Evolutionary conservation across 768 basidiomycete genomes (phyloP), one percentile per base, ranked within the genome.

Genomic region (Scleroderma citrinum): DNA sequence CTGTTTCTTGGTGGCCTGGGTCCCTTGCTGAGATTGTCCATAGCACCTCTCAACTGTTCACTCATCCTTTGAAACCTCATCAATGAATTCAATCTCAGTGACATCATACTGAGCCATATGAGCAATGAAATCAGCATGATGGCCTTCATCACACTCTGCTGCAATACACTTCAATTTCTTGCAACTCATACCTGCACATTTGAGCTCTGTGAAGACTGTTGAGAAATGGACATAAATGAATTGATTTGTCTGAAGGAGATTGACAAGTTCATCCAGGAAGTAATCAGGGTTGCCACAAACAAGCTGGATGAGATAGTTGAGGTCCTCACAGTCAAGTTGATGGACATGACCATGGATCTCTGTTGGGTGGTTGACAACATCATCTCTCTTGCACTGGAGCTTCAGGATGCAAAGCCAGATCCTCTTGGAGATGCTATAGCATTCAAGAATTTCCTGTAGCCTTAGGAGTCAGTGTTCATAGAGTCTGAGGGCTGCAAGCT

Each of bases 181-280:
- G 7, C 19, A 10, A 6, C 57, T 59, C 2, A 67, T 36, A 10
- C 62, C 60, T 38, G 55, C 54, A 31, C 56, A 51, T 21, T 55
- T 45, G 8, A 72, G 65, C 30, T 63, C 58, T 0, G 59, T 55
- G 40, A 58, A 55, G 21, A 71, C 64, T 0, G 69, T 69, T 2
- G 61, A 52, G 50, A 55, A 69, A 53, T 70, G 67, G 5, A 65
- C 59, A 17, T 65, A 60, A 34, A 71, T 63, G 54, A 69, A 68
- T 4, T 37, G 39, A n/a, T 48, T 46, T 24, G 44, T 19, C 26
- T 43, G 5, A 7, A 54, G 17, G 44, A 55, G 21, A 38, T 37
- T 2, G 32, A 34, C 20, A 32, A 61, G 59, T 30, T 63, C 56
- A 26, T 61, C 56, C 11, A 63, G 56, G 42, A 63, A 63, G 7